Percentiles rank a stretch among this genome's conserved stretches.
Conservation (phyloP, 805 yeast genomes). For the Suhomyces prunicola region DNA sequence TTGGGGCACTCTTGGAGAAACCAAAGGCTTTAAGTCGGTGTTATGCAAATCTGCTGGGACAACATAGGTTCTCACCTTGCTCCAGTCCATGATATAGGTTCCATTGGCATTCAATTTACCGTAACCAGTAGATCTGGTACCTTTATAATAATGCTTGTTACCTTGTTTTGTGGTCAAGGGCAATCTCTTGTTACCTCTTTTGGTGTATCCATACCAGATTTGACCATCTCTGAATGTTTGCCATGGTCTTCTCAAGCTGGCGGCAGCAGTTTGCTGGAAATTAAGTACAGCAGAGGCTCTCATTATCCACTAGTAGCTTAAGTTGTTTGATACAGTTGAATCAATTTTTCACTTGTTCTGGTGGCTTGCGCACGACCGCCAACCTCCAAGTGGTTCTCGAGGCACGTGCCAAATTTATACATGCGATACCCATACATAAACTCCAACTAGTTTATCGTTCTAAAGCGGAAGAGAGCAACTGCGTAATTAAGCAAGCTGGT, state of each 20-base stretch:
- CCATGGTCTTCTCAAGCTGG: conserved; percentile 81
- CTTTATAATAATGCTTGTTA: conserved; percentile 90
- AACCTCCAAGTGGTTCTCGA: background rate
- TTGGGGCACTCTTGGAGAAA: conserved; percentile 69
- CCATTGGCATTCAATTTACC: conserved; percentile 78
- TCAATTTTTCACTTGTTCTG: background rate
- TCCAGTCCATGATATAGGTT: conserved; percentile 74
- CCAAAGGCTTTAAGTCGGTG: conserved; percentile 64
- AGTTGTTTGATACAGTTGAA: background rate
- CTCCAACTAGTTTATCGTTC: background rate
- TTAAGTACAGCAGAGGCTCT: conserved; percentile 44
- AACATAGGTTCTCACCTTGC: conserved; percentile 84
- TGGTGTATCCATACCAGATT: conserved; percentile 74
- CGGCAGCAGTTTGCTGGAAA: conserved; percentile 35
- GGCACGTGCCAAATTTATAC: background rate
- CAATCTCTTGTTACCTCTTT: conserved; percentile 78
- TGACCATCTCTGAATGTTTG: conserved; percentile 79
- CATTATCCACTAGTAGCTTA: conserved; percentile 31
- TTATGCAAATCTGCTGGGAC: conserved; percentile 54
- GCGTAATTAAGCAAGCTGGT: background rate
- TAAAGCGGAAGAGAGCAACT: background rate
- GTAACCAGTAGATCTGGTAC: conserved; percentile 92
- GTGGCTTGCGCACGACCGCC: background rate
- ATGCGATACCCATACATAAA: background rate
- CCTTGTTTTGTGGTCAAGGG: conserved; percentile 91